A percentile compares a stretch with the other conserved stretches of the same genome.
These are phyloP conservation scores for Pulveroboletus ravenelii DNA, from an alignment of 768 basidiomycete genomes.

Conservation along the genomic window DNA sequence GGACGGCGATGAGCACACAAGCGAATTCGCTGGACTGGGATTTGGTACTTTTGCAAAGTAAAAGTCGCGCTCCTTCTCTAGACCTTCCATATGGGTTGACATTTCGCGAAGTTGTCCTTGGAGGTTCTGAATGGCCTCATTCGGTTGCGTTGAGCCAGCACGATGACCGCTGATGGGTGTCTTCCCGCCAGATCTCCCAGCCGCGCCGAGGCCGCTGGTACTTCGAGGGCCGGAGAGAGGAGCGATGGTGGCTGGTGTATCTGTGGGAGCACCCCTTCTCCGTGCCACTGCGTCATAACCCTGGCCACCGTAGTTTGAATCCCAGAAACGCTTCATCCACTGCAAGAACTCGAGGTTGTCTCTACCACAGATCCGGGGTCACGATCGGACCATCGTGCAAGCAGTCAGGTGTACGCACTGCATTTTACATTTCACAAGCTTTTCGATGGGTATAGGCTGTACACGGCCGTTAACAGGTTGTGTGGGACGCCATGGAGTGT, in stretches of 20 bases:
- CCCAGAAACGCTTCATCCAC: constrained; percentile 97
- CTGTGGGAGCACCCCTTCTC: constrained; percentile 71
- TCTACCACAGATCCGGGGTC: constrained; percentile 35
- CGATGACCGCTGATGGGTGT: constrained; percentile 71
- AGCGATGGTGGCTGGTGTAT: constrained; percentile 74
- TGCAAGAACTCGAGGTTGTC: constrained; percentile 99
- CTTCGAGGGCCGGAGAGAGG: constrained; percentile 48
- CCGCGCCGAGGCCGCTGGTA: constrained; percentile 33
- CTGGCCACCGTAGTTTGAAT: constrained; percentile 82
- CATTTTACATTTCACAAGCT: constrained; percentile 97
- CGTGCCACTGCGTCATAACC: constrained; percentile 83
- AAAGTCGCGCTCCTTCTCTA: constrained; percentile 98
- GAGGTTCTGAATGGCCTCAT: constrained; percentile 61
- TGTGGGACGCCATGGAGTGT: background rate
- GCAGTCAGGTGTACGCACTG: constrained; percentile 55
- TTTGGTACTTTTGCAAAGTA: constrained; percentile 89
- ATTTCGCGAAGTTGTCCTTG: constrained; percentile 81
- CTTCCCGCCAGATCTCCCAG: constrained; percentile 56
- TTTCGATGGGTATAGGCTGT: constrained; percentile 94
- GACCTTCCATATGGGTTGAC: constrained; percentile 73
- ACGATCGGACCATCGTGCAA: constrained; percentile 11
- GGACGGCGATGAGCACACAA: constrained; percentile 1
- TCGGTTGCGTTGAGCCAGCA: constrained; percentile 59
- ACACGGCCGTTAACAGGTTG: constrained; percentile 1
- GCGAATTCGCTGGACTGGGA: constrained; percentile 2